Evolutionary conservation across 2,329 filamentous ascomycete species (phyloP), one percentile per base, ranked within the genome.

Genomic region (Ophiosphaerella narmari): DNA sequence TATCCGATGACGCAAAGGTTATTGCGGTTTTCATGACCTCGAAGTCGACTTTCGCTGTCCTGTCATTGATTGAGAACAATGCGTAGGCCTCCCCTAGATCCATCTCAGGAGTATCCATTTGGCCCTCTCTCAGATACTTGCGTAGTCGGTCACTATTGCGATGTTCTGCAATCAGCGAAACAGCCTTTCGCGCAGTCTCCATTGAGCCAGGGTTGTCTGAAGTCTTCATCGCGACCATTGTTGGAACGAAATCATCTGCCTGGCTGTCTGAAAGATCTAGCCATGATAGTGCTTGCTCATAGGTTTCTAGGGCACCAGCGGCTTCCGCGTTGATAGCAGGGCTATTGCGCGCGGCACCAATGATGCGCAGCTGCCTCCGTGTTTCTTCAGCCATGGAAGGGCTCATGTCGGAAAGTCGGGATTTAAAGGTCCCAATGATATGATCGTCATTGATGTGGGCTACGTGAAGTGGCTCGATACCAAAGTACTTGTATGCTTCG

Each of bases 231-330:
- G 78, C 76, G 57, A 77, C 84, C 72, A 85, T 77, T 2, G 84
- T 78, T 41, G 80, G 72, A 33, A 87, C 75, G 54, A 82, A 82
- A 40, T 86, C 82, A 61, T 87, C 84, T 2, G 77, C 61, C 8
- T 77, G 80, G 9, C 72, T 52, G 16, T 61, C 61, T 5, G 66
- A 70, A 9, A 83, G 80, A 7, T 79, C 82, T 11, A 89, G 75
- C 73, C 82, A 89, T 11, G 80, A 74, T 29, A 87, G 75, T 1
- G 87, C 87, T 64, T 88, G 83, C 39, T 84, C 79, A 47, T 83
- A 81, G n/a, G 80, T 85, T 53, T 86, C 80, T 24, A 87, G 77
- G 12, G 77, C 78, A 62, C 82, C 80, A 59, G 82, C 78, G 4
- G 86, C 83, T 38, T 82, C 80, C 40, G 79, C 77, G 55, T 80